Evolutionary conservation across 129 eudicot species (phyloP).

Genomic region (Helianthus annuus): HanXRQr2.0-SUNRISE NC_035438.2:82111577-82112076

Average conservation of each 20-base stretch:
- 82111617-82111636: too few relatives aligned
- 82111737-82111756: neutral
- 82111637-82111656: too few relatives aligned
- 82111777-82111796: neutral
- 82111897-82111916: slow-evolving; percentile 67
- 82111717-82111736: neutral
- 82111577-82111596: too few relatives aligned
- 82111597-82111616: too few relatives aligned
- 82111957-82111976: slow-evolving; percentile 44
- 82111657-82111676: neutral
- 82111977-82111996: slow-evolving; percentile 6
- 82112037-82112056: slow-evolving; percentile 62
- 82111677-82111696: neutral
- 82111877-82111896: slow-evolving; percentile 39
- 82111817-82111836: too few relatives aligned
- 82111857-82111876: slow-evolving; percentile 18
- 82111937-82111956: slow-evolving; percentile 83
- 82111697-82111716: neutral
- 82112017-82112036: slow-evolving; percentile 34
- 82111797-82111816: too few relatives aligned
- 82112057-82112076: slow-evolving; percentile 46
- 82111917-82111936: slow-evolving; percentile 85
- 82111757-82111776: neutral
- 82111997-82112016: neutral
- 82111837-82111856: neutral